phyloP scores from a whole-genome alignment of 2,329 filamentous ascomycete genomes.

The Tolypocladium inflatum region DNA sequence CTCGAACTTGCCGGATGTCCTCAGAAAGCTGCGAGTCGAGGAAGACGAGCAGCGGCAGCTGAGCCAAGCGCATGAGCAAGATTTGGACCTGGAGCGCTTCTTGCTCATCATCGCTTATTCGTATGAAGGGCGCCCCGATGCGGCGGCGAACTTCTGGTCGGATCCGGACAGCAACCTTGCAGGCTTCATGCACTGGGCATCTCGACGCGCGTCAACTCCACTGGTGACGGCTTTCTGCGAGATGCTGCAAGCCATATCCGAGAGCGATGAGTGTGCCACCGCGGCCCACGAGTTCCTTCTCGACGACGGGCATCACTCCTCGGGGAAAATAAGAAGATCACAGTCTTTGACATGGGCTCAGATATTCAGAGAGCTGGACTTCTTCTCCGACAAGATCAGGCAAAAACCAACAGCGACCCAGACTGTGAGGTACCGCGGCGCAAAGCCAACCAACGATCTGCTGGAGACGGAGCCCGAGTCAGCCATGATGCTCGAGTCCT shows the following conservation, averaged over 20 bases:
- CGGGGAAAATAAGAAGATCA: constrained; percentile 70
- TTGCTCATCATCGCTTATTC: constrained; percentile 86
- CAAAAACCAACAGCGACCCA: constrained; percentile 51
- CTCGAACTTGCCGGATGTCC: constrained; percentile 85
- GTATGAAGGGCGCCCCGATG: constrained; percentile 77
- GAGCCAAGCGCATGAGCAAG: constrained; percentile 55
- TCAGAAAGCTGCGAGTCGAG: constrained; percentile 75
- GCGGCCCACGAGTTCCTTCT: constrained; percentile 82
- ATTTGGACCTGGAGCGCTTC: constrained; percentile 77
- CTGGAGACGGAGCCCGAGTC: constrained; percentile 84
- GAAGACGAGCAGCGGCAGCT: constrained; percentile 79
- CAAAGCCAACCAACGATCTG: constrained; percentile 53
- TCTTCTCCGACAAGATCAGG: constrained; percentile 70
- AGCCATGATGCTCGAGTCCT: constrained; percentile 93
- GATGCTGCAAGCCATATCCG: constrained; percentile 82
- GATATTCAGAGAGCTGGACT: constrained; percentile 82
- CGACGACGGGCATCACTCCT: constrained; percentile 68
- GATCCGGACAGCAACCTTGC: constrained; percentile 88
- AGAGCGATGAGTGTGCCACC: constrained; percentile 72
- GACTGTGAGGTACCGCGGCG: constrained; percentile 37
- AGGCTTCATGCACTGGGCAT: constrained; percentile 96
- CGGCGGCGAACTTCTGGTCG: constrained; percentile 82
- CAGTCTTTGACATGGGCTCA: constrained; percentile 87
- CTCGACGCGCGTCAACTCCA: constrained; percentile 88
- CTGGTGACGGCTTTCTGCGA: constrained; percentile 94